Base-by-base conservation (phyloP, 73 alveolate genomes). In the Durusdinium trenchii region DNA sequence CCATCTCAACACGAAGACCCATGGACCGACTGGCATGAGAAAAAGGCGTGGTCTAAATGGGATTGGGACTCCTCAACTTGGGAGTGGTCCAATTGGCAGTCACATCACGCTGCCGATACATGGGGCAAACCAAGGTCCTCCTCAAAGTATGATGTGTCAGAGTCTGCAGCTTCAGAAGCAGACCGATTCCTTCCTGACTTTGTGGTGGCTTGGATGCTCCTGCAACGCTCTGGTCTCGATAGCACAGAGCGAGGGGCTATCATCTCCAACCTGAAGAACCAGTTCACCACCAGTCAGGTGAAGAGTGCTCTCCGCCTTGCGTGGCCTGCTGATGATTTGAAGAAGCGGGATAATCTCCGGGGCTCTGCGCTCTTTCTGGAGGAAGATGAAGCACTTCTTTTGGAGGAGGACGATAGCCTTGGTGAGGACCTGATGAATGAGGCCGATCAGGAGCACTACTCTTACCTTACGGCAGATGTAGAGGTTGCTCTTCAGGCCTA, bases 171-270 rank as follows among this genome's bases (percentile, higher is more conserved):
- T 10, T 36, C 60, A 9, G 79, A 84, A 42, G 94, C 94, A 16
- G 43, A 84, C 30, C 35, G 43, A 23, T 84, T 84, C 60, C 78
- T 84, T 2, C 94, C 79, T 0, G 94, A 84, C 42, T 84, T 50
- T 40, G 94, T 84, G 75, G 36, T 84, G 18, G 94, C 94, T 16
- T 84, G 94, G 94, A 3, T 84, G 79, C 42, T 84, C 18, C 94
- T 84, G 2, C 94, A 84, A 36, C 5, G 94, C 23, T 43, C 73
- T 1, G 94, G 94, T 0, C 32, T 84, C 16, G 79, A 84, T 16
- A 38, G 40, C 14, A 6, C 60, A n/a, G 94, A 84, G 40, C 40
- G 46, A 6, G n/a, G 57, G 43, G 51, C 69, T 36, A 50, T 84
- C 0, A 62, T 84, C 9, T 75, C 94, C 2, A 84, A 51, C 45